Percentiles rank a stretch among this genome's conserved stretches.
These are phyloP conservation scores for Elsinoe arachidis DNA, from an alignment of 2,329 filamentous ascomycete genomes.

Conservation along the genomic window DNA sequence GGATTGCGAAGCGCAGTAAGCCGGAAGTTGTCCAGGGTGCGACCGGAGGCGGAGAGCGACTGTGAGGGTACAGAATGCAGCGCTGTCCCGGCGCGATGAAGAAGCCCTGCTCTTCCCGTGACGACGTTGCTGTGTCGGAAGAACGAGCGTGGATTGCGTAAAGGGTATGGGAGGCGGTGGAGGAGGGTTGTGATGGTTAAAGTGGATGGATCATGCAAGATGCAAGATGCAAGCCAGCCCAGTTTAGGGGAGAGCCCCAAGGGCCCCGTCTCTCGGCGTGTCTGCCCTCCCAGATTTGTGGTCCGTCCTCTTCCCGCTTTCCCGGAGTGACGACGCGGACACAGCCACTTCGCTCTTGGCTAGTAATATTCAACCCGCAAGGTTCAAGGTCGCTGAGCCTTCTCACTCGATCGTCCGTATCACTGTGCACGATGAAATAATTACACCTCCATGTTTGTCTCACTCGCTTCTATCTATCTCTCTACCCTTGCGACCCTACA, in stretches of 20 bases:
- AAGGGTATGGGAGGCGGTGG: neutral
- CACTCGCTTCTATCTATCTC: too few relatives aligned
- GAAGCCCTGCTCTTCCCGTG: constrained; percentile 4
- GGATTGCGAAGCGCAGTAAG: neutral
- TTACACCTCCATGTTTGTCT: too few relatives aligned
- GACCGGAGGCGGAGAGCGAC: constrained; percentile 1
- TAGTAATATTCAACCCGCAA: too few relatives aligned
- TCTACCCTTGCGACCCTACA: neutral
- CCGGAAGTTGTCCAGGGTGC: neutral
- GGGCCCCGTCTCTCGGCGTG: neutral
- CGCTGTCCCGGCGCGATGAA: constrained; percentile 9
- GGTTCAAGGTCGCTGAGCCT: neutral
- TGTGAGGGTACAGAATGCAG: neutral
- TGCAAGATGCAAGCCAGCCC: neutral
- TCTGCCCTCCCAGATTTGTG: too few relatives aligned
- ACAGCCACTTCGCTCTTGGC: too few relatives aligned
- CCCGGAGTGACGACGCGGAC: neutral
- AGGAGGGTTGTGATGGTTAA: neutral
- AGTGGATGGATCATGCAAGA: neutral
- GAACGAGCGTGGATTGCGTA: constrained; percentile 6
- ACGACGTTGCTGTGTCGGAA: neutral
- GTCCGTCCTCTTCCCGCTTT: neutral
- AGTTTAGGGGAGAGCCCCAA: neutral
- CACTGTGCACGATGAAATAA: too few relatives aligned
- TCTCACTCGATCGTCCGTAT: neutral